A percentile compares a stretch with the other conserved stretches of the same genome.
Conservation (phyloP, 768 basidiomycete genomes). For the Floccularia luteovirens region DNA sequence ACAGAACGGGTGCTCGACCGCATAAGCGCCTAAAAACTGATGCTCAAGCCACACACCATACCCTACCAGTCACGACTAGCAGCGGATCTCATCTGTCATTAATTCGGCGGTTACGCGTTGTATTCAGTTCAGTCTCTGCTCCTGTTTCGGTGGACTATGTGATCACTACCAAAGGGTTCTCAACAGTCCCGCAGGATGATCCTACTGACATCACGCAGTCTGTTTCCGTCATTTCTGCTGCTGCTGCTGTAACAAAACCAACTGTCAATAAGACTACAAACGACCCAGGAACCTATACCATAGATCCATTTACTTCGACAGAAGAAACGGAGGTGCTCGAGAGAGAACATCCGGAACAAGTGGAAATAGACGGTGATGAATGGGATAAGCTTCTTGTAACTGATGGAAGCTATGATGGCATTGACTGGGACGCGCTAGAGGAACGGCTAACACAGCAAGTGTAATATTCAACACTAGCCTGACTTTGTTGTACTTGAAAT, state of each 20-base stretch:
- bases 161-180: slow-evolving; percentile 55
- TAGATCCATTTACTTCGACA: neutral
- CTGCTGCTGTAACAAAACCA: too few relatives aligned
- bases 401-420: slow-evolving; percentile 31
- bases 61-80: slow-evolving; percentile 21
- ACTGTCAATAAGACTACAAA: too few relatives aligned
- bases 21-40: slow-evolving; percentile 16
- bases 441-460: slow-evolving; percentile 12
- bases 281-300: neutral
- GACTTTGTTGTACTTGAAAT: too few relatives aligned
- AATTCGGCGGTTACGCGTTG: slow-evolving; percentile 63
- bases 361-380: slow-evolving; percentile 29
- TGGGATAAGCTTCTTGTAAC: slow-evolving; percentile 41
- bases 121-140: slow-evolving; percentile 63
- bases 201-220: neutral
- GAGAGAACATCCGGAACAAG: slow-evolving; percentile 8
- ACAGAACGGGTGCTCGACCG: slow-evolving; percentile 17
- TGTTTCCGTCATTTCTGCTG: too few relatives aligned
- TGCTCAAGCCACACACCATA: neutral
- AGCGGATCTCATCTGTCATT: slow-evolving; percentile 49
- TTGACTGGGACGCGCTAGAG: slow-evolving; percentile 21
- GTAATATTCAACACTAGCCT: neutral
- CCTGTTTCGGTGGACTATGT: slow-evolving; percentile 70
- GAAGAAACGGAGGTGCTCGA: neutral
- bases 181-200: neutral